Conservation (phyloP, 805 yeast genomes). For the Candida hispaniensis region DNA sequence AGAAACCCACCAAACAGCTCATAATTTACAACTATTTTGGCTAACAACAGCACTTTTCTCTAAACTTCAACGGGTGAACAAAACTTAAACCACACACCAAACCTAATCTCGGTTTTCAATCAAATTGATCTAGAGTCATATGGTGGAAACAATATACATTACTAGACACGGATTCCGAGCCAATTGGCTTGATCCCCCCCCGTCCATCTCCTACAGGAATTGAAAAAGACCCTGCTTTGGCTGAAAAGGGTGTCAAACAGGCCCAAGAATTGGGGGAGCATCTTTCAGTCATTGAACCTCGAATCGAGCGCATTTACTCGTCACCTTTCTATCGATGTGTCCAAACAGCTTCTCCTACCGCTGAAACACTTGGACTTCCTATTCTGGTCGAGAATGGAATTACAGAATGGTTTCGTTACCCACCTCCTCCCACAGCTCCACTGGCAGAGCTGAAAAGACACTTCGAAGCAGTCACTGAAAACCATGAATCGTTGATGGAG, state of each 20-base stretch:
- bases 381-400: constrained; percentile 69
- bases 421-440: constrained; percentile 54
- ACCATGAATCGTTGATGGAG: constrained; percentile 44
- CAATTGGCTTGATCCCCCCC: constrained; percentile 56
- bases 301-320: constrained; percentile 59
- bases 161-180: constrained; percentile 71
- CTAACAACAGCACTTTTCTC: too few relatives aligned
- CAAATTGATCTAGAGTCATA: too few relatives aligned
- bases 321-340: constrained; percentile 88
- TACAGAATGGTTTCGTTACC: constrained; percentile 78
- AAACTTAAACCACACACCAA: too few relatives aligned
- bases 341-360: constrained; percentile 66
- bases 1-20: too few relatives aligned
- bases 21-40: too few relatives aligned
- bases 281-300: constrained; percentile 37
- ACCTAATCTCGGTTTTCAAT: too few relatives aligned
- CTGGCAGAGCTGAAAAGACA: constrained; percentile 37
- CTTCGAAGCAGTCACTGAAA: constrained; percentile 40
- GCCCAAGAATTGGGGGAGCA: constrained; percentile 67
- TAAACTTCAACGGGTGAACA: too few relatives aligned
- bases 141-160: constrained; percentile 26
- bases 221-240: constrained; percentile 79
- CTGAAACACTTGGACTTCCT: constrained; percentile 46
- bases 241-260: constrained; percentile 80
- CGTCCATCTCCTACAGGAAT: constrained; percentile 87